Evolutionary conservation across 2,329 filamentous ascomycete species (phyloP).

Genomic region (Cercospora zeae-maydis): DNA sequence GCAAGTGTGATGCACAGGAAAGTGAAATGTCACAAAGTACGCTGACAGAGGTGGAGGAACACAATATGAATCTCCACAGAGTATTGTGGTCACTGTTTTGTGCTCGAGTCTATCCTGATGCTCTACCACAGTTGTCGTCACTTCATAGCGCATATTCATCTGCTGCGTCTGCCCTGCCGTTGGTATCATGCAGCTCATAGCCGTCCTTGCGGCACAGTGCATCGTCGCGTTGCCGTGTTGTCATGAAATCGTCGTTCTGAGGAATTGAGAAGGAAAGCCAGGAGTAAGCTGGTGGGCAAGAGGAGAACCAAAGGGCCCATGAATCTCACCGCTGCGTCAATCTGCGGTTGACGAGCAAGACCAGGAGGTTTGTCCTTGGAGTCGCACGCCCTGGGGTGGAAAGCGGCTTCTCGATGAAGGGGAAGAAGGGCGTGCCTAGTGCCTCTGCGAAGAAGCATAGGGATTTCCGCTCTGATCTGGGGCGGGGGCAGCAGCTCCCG

Average conservation of each 20-base stretch:
- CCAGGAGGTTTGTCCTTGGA: background rate
- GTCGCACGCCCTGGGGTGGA: background rate
- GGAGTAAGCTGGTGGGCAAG: background rate
- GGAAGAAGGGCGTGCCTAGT: conserved; percentile 12
- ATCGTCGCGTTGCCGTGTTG: conserved; percentile 10
- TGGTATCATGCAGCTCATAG: conserved; percentile 17
- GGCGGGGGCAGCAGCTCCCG: conserved; percentile 14
- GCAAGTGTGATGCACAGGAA: background rate
- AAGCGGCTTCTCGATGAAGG: background rate
- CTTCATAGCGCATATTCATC: conserved; percentile 12
- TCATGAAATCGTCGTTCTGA: conserved; percentile 9
- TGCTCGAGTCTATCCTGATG: background rate
- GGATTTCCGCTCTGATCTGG: conserved; percentile 36
- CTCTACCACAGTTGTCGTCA: background rate
- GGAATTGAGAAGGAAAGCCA: background rate
- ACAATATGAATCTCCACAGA: background rate
- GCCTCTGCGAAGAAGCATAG: conserved; percentile 28
- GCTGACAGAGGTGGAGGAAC: background rate
- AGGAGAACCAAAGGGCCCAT: background rate
- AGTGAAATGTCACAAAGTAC: background rate
- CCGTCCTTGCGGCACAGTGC: conserved; percentile 2
- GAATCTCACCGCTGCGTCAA: background rate
- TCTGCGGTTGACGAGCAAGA: background rate
- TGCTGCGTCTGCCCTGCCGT: conserved; percentile 10
- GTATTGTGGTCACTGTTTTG: background rate